Percentiles rank a stretch among this genome's conserved stretches.
phyloP scores from a whole-genome alignment of 768 basidiomycete species.

The Gloeopeniophorella convolvens region DNA sequence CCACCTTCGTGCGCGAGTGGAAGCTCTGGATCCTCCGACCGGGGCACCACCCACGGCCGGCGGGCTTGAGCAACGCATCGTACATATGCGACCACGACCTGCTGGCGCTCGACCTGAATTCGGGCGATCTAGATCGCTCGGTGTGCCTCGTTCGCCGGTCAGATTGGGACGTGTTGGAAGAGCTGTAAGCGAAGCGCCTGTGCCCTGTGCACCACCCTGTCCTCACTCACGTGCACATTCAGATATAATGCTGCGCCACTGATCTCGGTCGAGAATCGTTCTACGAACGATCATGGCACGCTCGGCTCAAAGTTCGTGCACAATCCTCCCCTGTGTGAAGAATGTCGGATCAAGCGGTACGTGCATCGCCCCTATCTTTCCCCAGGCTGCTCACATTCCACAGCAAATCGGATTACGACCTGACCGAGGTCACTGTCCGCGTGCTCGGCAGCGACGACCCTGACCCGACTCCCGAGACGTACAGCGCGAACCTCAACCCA shows the following conservation, averaged over 20 bases:
- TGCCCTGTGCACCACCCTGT: background rate
- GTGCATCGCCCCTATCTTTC: slow-evolving; percentile 6
- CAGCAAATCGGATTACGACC: slow-evolving; percentile 52
- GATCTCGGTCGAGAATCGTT: slow-evolving; percentile 12
- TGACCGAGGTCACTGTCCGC: slow-evolving; percentile 57
- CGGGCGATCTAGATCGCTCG: slow-evolving; percentile 50
- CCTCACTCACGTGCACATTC: background rate
- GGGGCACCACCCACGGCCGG: slow-evolving; percentile 48
- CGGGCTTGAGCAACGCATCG: slow-evolving; percentile 49
- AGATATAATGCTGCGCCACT: slow-evolving; percentile 19
- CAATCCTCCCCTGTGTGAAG: slow-evolving; percentile 22
- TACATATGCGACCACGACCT: slow-evolving; percentile 65
- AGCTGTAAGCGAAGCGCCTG: slow-evolving; percentile 43
- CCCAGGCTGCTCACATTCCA: background rate
- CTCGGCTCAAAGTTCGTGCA: slow-evolving; percentile 24
- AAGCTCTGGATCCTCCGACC: slow-evolving; percentile 60
- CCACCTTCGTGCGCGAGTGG: slow-evolving; percentile 63
- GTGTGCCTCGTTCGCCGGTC: slow-evolving; percentile 49
- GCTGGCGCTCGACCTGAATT: slow-evolving; percentile 63
- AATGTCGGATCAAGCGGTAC: slow-evolving; percentile 19
- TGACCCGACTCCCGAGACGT: slow-evolving; percentile 24
- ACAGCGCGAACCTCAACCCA: slow-evolving; percentile 23
- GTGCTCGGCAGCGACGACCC: slow-evolving; percentile 32
- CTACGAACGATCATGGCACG: slow-evolving; percentile 7
- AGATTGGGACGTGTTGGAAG: slow-evolving; percentile 60